Conservation (phyloP, 257 asterid genomes). For the Marsdenia floribunda region DNA sequence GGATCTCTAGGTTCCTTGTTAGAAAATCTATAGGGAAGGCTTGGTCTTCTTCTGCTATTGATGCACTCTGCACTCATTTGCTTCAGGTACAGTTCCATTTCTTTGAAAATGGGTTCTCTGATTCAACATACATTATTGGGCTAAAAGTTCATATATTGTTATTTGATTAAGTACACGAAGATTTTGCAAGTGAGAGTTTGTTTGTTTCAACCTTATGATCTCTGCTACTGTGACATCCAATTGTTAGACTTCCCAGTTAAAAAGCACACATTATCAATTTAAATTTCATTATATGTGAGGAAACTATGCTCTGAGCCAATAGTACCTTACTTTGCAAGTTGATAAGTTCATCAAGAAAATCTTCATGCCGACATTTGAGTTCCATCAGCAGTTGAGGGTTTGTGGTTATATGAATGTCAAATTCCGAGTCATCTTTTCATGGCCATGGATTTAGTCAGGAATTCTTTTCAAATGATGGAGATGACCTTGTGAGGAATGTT, state of each 20-base stretch:
- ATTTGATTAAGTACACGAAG: not conserved
- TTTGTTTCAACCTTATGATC: not conserved
- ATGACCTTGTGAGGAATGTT: not conserved
- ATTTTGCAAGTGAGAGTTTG: not conserved
- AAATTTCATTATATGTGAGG: not conserved
- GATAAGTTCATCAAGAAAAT: not conserved
- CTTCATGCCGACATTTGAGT: not conserved
- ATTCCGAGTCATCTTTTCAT: not conserved
- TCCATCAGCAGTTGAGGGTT: not conserved
- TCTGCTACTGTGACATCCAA: not conserved
- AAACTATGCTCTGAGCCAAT: not conserved
- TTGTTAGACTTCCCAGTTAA: not conserved
- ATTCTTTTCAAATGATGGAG: not conserved
- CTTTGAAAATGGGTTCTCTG: not conserved
- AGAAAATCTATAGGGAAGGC: slow-evolving; percentile 49
- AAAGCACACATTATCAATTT: not conserved
- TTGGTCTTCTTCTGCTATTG: slow-evolving; percentile 71
- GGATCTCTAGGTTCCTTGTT: slow-evolving; percentile 41
- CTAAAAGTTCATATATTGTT: not conserved
- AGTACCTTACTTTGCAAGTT: not conserved
- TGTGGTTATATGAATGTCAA: not conserved
- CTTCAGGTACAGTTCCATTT: slow-evolving; percentile 50
- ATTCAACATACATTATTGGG: not conserved
- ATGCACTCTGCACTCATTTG: slow-evolving; percentile 49
- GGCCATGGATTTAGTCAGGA: not conserved